Base-by-base conservation (phyloP, 192 early-diverging fungal species). In the Linderina pennispora region DNA sequence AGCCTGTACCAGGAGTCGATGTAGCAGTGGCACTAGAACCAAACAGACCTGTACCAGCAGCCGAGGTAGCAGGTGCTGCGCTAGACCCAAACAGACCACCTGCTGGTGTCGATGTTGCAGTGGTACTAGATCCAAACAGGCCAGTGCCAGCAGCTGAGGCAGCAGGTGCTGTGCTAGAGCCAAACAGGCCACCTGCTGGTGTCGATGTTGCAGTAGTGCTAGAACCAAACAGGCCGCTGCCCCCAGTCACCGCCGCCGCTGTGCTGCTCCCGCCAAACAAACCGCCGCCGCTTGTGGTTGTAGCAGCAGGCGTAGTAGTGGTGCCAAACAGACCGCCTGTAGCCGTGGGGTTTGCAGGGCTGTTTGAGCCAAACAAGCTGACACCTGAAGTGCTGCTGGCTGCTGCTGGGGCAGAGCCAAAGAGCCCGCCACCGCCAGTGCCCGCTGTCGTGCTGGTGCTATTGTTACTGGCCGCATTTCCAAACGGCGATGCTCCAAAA, bases 331-430 rank as follows among this genome's bases (percentile, higher is more conserved):
- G 17, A 2, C 42, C 25, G n/a, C n/a, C n/a, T n/a, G n/a, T n/a
- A n/a, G n/a, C n/a, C n/a, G n/a, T n/a, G n/a, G n/a, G n/a, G n/a
- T n/a, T n/a, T n/a, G n/a, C n/a, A n/a, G n/a, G n/a, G n/a, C n/a
- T n/a, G n/a, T n/a, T n/a, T n/a, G n/a, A 23, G 8, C 51, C 51
- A 48, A 56, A 48, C 8, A 51, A 21, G n/a, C 32, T 15, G n/a
- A 26, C 44, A 17, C 43, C 43, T 2, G 45, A 19, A 36, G 16
- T 46, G 11, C 17, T 9, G 4, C 17, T 5, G 2, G 37, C 8
- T 19, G n/a, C 22, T 14, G 40, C 6, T 41, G 22, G 2, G 40
- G 25, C 42, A 31, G 31, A 43, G n/a, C n/a, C n/a, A n/a, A n/a
- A n/a, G n/a, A n/a, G n/a, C n/a, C n/a, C n/a, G n/a, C n/a, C n/a